Evolutionary conservation across 2,329 filamentous ascomycete genomes (phyloP), one percentile per base, ranked within the genome.

Genomic region (Pseudogymnoascus sp.): DNA sequence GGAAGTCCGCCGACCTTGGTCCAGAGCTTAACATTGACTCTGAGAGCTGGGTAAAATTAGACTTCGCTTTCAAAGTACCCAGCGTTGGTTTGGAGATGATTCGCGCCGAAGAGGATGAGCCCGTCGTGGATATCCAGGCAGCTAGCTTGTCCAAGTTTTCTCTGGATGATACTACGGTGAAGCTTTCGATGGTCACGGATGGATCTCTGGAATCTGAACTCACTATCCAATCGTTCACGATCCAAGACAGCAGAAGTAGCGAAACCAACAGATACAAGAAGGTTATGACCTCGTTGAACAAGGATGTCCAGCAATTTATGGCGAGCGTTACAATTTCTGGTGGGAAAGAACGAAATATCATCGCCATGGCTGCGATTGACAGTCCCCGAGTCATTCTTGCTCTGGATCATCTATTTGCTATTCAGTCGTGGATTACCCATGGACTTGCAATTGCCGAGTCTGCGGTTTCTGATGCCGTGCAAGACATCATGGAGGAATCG

Each of bases 201-300:
- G 88, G 89, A 6, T 93, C 93, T 0, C 76, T 99, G 42, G 95
- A 99, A 74, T 92, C 93, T 2, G 96, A 99, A 73, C 83, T 99
- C 6, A 82, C 96, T 37, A 92, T 99, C 14, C 89, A 95, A 65
- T 95, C 93, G 0, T 97, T 99, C 74, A 96, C 92, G 0, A 96
- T 97, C 67, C 85, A 90, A 63, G 95, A 99, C 74, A 97, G 89
- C 67, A 87, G 96, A n/a, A 87, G 86, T 4, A 84, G 86, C 62
- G 93, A 96, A 70, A 90, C 88, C 4, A 99, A 97, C 79, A 97
- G 96, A 73, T 99, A 96, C 81, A 86, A 92, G 61, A 96, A 93
- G 74, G 97, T 99, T 77, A 97, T 99, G 95, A 93, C 93, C 1
- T 87, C 96, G 63, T 92, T 93, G 71, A 97, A 97, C 75, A 93